These are phyloP conservation scores for Eucalyptus polybractea DNA, from an alignment of 345 rosid genomes.

Conservation along the genomic window DNA sequence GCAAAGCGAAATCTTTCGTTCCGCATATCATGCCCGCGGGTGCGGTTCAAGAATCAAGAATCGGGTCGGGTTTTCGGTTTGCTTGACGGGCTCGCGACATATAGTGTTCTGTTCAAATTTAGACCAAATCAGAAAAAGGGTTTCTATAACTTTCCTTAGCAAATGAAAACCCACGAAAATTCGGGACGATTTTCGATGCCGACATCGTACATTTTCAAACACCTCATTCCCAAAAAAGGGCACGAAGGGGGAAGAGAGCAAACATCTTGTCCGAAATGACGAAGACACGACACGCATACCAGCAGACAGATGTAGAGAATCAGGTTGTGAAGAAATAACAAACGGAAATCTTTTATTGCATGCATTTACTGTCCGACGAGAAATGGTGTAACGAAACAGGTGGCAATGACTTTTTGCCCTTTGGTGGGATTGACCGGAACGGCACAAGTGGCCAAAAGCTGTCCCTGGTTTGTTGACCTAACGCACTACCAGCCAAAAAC, in stretches of 20 bases:
- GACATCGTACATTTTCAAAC: background rate
- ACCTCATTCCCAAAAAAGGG: background rate
- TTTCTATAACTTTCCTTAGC: background rate
- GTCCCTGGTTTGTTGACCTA: slow-evolving; percentile 38
- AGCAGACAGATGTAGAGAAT: background rate
- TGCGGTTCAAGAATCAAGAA: background rate
- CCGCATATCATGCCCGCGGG: background rate
- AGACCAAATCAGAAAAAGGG: background rate
- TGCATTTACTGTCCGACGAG: background rate
- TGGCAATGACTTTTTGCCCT: background rate
- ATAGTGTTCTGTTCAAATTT: background rate
- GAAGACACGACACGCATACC: background rate
- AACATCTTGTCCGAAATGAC: background rate
- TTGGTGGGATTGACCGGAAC: slow-evolving; percentile 1
- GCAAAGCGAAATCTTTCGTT: background rate
- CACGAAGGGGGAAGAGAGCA: background rate
- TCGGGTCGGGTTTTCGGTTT: background rate
- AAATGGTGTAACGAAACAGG: background rate
- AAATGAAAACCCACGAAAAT: background rate
- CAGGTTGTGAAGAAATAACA: background rate
- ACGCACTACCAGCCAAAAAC: slow-evolving; percentile 16
- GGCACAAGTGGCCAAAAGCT: slow-evolving; percentile 22
- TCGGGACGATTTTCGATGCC: background rate
- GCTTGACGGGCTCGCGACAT: background rate
- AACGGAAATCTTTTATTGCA: background rate